A percentile compares a stretch with the other conserved stretches of the same genome.
phyloP scores from a whole-genome alignment of 2,329 filamentous ascomycete genomes.

The Myriosclerotinia duriaeana region DNA sequence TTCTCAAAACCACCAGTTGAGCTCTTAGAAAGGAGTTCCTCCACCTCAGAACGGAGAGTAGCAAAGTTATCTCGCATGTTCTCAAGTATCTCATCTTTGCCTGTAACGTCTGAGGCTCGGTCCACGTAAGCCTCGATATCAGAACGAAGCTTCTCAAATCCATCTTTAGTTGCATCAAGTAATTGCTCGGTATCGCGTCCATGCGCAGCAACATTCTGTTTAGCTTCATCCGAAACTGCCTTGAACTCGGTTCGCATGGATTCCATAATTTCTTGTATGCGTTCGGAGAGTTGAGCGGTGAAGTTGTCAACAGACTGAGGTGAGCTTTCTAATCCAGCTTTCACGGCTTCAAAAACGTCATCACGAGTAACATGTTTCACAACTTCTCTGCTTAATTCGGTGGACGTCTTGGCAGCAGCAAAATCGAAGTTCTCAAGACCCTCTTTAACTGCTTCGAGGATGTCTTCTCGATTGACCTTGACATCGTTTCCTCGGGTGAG shows the following conservation, averaged over 20 bases:
- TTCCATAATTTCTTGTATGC: conserved; percentile 65
- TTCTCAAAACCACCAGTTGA: conserved; percentile 56
- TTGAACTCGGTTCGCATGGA: conserved; percentile 60
- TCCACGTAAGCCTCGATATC: conserved; percentile 83
- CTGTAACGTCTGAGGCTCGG: conserved; percentile 64
- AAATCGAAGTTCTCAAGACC: conserved; percentile 64
- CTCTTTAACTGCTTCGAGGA: conserved; percentile 60
- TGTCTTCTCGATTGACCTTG: conserved; percentile 58
- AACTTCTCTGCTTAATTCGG: conserved; percentile 54
- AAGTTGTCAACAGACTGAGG: conserved; percentile 45
- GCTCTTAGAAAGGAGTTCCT: conserved; percentile 55
- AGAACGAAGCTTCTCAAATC: conserved; percentile 73
- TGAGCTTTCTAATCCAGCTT: conserved; percentile 54
- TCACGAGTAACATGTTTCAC: conserved; percentile 49
- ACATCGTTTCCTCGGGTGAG: conserved; percentile 65
- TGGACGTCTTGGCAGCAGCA: conserved; percentile 49
- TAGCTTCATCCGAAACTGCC: conserved; percentile 61
- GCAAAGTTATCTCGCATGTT: conserved; percentile 65
- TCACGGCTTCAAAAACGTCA: conserved; percentile 57
- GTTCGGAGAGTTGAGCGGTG: conserved; percentile 53
- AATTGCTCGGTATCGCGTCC: conserved; percentile 85
- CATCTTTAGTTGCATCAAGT: conserved; percentile 82
- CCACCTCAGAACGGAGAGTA: conserved; percentile 65
- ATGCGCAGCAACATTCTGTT: conserved; percentile 76
- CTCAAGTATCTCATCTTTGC: conserved; percentile 77